These are phyloP conservation scores for Penicillium sp. DNA, from an alignment of 2,329 filamentous ascomycete genomes.

Conservation along the genomic window DNA sequence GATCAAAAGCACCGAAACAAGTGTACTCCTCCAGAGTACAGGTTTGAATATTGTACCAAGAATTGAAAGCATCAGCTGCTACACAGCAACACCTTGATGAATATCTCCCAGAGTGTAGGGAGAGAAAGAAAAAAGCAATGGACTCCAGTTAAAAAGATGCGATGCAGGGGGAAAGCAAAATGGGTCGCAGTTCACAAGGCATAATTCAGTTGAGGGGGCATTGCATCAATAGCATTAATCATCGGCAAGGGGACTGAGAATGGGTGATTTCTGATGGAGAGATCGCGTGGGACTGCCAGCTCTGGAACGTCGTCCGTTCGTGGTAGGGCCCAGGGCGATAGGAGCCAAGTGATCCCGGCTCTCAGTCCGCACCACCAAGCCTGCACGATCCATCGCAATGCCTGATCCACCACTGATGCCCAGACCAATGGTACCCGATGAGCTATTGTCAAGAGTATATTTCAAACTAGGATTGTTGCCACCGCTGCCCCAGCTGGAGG, in stretches of 20 bases:
- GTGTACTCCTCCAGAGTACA: slow-evolving; percentile 28
- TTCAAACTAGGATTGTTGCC: slow-evolving; percentile 36
- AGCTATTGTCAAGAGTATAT: slow-evolving; percentile 42
- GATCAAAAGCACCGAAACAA: slow-evolving; percentile 19
- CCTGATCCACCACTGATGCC: slow-evolving; percentile 35
- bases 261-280: slow-evolving; percentile 37
- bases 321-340: slow-evolving; percentile 52
- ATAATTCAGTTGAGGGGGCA: slow-evolving; percentile 12
- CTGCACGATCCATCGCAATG: slow-evolving; percentile 61
- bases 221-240: slow-evolving; percentile 29
- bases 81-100: slow-evolving; percentile 5
- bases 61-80: slow-evolving; percentile 17
- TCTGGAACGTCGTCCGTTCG: slow-evolving; percentile 46
- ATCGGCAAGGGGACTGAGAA: slow-evolving; percentile 36
- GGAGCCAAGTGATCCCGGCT: slow-evolving; percentile 75
- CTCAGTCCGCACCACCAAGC: slow-evolving; percentile 78
- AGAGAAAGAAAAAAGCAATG: not conserved
- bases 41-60: slow-evolving; percentile 24
- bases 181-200: slow-evolving; percentile 7
- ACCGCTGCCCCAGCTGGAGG: slow-evolving; percentile 33
- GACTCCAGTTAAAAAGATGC: slow-evolving; percentile 29
- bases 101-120: not conserved
- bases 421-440: slow-evolving; percentile 39
- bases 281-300: slow-evolving; percentile 51
- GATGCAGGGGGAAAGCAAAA: slow-evolving; percentile 15